These are phyloP conservation scores for Wickerhamomyces sp. DNA, from an alignment of 1,139 yeast species.

Conservation along the genomic window DNA sequence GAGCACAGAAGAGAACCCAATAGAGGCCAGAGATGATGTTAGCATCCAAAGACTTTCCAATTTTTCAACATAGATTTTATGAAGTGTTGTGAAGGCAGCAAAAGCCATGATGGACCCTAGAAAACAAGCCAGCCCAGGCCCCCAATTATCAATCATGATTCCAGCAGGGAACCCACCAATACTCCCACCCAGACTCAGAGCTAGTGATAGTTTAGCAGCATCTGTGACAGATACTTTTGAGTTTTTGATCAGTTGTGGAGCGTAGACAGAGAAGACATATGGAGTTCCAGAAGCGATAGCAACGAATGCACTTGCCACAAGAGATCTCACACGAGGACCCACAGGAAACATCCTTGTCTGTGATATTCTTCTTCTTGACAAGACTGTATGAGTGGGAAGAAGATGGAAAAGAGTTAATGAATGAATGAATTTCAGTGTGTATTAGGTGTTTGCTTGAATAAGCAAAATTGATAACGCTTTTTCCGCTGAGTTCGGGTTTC, in stretches of 20 bases:
- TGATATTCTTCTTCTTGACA: not conserved
- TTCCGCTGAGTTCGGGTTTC: too few species aligned
- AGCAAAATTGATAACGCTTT: too few species aligned
- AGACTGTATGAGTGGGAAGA: too few species aligned
- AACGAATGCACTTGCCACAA: conserved; percentile 29
- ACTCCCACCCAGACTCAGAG: conserved; percentile 59
- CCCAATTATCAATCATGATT: conserved; percentile 52
- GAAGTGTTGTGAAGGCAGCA: conserved; percentile 35
- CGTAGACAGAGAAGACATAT: conserved; percentile 64
- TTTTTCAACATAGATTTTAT: conserved; percentile 29
- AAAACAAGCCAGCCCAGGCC: conserved; percentile 48
- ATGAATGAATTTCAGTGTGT: too few species aligned
- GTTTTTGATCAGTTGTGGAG: conserved; percentile 59
- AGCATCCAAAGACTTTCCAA: conserved; percentile 32
- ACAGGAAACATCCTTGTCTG: conserved; percentile 8
- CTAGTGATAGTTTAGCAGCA: conserved; percentile 60
- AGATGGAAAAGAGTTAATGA: too few species aligned
- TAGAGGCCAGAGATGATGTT: conserved; percentile 43
- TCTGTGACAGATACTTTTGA: conserved; percentile 55
- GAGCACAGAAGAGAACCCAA: conserved; percentile 63
- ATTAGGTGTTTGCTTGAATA: too few species aligned
- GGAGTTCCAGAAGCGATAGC: conserved; percentile 64
- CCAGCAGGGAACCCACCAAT: conserved; percentile 71
- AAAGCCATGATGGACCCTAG: conserved; percentile 48
- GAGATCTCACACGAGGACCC: conserved; percentile 16